Conservation (phyloP, 1,284 basidiomycete species). For the Cryptococcus amylolentus region DNA sequence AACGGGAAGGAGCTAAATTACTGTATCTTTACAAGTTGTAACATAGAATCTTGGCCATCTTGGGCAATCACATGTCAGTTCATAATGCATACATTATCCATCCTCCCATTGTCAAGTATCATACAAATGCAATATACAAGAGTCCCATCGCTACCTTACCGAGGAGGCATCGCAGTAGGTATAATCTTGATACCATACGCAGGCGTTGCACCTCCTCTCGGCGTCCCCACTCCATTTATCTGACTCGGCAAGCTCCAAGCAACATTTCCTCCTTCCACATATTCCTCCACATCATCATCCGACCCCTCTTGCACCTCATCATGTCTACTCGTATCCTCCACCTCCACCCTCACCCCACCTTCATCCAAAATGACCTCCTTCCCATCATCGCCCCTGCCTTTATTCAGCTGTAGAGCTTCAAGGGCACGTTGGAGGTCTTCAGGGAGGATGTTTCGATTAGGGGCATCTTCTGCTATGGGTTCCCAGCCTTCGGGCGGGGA, state of each 20-base stretch:
- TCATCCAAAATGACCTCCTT: slow-evolving; percentile 42
- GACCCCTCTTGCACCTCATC: slow-evolving; percentile 2
- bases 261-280: slow-evolving; percentile 12
- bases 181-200: slow-evolving; percentile 27
- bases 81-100: background rate
- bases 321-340: slow-evolving; percentile 36
- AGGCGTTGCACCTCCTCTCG: slow-evolving; percentile 18
- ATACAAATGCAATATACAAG: background rate
- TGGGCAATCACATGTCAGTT: background rate
- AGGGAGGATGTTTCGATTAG: slow-evolving; percentile 80
- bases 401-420: slow-evolving; percentile 47
- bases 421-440: slow-evolving; percentile 82
- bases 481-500: slow-evolving; percentile 98
- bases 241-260: slow-evolving; percentile 17
- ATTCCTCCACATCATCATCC: slow-evolving; percentile 17
- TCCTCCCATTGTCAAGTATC: background rate
- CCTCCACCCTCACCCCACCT: slow-evolving; percentile 41
- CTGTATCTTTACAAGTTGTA: background rate
- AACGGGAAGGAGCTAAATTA: slow-evolving; percentile 24
- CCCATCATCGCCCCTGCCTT: slow-evolving; percentile 16
- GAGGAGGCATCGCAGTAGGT: slow-evolving; percentile 41
- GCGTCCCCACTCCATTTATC: slow-evolving; percentile 4
- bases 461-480: slow-evolving; percentile 83
- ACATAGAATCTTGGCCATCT: background rate
- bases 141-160: slow-evolving; percentile 7